These are phyloP conservation scores for Tetragonia tetragonoides DNA, from an alignment of 148 eudicot genomes.

Conservation along the genomic window DNA sequence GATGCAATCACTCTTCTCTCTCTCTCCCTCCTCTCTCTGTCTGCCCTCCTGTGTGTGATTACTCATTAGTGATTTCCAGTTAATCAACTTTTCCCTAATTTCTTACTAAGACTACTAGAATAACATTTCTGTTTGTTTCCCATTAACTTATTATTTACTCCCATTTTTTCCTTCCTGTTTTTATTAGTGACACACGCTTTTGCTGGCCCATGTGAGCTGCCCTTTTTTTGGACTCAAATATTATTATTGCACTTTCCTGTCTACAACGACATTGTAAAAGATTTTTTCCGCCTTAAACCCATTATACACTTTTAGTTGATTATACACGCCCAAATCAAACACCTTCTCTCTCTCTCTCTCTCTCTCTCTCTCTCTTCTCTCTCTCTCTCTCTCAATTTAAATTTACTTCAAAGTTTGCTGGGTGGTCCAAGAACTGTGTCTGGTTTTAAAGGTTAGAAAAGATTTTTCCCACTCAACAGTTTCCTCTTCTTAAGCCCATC, in stretches of 20 bases:
- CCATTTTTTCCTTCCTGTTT: background rate
- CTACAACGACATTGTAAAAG: background rate
- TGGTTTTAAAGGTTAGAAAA: conserved; percentile 17
- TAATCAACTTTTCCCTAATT: conserved; percentile 12
- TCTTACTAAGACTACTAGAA: background rate
- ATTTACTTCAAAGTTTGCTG: conserved; percentile 13
- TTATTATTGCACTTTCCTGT: conserved; percentile 18
- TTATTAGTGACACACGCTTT: conserved; percentile 17
- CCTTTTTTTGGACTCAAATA: conserved; percentile 30
- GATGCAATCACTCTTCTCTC: conserved; percentile 19
- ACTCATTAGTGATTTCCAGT: conserved; percentile 25
- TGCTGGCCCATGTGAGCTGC: conserved; percentile 54
- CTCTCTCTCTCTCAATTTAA: conserved; percentile 1
- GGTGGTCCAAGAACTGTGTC: conserved; percentile 4
- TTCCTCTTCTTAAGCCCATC: background rate
- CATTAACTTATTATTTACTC: no score
- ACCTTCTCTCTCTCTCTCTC: background rate
- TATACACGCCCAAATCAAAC: background rate
- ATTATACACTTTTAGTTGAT: background rate
- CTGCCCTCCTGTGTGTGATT: background rate
- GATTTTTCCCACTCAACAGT: background rate
- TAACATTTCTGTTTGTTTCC: background rate
- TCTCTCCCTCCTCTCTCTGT: background rate
- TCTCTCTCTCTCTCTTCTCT: background rate
- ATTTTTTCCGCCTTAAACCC: background rate